Percentiles rank a stretch among this genome's conserved stretches.
Evolutionary conservation across 257 asterid species (phyloP).

Genomic region (Nicotiana paniculata): DNA sequence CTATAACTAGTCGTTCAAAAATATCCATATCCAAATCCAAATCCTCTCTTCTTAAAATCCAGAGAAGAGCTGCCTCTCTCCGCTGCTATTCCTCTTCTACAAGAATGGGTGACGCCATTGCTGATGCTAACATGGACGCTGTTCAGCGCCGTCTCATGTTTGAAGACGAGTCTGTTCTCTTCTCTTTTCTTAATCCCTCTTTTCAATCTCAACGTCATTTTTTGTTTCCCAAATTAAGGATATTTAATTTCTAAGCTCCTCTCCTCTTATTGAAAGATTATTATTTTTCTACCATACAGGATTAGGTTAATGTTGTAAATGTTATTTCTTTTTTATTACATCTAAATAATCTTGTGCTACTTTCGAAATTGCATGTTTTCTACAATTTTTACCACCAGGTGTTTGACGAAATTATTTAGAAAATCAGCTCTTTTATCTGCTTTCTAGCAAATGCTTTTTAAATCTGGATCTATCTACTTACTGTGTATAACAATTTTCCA

Average conservation of each 20-base stretch:
- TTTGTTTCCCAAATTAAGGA: too few species aligned
- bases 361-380: neutral
- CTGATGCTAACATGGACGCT: slow-evolving; percentile 83
- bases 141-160: slow-evolving; percentile 97
- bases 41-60: neutral
- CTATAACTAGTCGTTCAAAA: slow-evolving; percentile 12
- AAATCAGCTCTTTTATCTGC: neutral
- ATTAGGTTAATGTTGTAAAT: neutral
- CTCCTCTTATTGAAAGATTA: neutral
- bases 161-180: slow-evolving; percentile 71
- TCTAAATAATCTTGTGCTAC: neutral
- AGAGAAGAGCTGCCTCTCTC: neutral
- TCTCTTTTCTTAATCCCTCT: neutral
- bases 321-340: neutral
- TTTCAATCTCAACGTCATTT: too few species aligned
- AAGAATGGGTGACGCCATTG: slow-evolving; percentile 47
- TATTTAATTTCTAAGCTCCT: neutral
- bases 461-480: neutral
- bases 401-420: neutral
- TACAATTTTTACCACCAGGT: neutral
- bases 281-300: neutral
- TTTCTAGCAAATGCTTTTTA: neutral
- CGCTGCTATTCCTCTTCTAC: slow-evolving; percentile 26
- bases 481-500: neutral
- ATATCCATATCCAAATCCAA: slow-evolving; percentile 10